Conservation (phyloP, 2,329 filamentous ascomycete genomes). For the Nemania serpens region DNA sequence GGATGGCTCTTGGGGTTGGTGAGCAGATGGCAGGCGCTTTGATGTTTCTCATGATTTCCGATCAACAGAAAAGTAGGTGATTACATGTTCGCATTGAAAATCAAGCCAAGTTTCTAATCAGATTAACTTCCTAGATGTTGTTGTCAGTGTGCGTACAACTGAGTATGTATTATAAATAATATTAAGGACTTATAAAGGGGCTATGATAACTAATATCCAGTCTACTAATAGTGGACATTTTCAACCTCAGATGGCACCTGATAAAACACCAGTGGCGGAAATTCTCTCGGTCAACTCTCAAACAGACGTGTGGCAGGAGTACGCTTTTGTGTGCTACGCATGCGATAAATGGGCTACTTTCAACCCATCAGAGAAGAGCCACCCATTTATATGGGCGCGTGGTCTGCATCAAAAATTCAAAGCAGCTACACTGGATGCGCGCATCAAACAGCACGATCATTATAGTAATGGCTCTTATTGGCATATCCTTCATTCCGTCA, state of each 20-base stretch:
- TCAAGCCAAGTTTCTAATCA: neutral
- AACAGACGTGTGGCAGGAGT: neutral
- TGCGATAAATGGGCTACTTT: conserved; percentile 2
- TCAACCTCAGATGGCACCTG: neutral
- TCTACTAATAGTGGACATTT: neutral
- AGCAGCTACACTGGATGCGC: neutral
- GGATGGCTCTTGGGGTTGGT: neutral
- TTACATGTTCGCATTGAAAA: too few relatives aligned
- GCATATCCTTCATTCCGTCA: neutral
- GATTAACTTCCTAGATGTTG: neutral
- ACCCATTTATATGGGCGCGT: neutral
- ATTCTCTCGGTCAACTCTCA: neutral
- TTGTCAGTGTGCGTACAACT: neutral
- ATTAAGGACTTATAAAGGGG: neutral
- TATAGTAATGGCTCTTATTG: neutral
- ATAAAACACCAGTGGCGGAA: neutral
- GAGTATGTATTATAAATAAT: neutral
- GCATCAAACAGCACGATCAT: neutral
- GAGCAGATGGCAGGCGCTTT: conserved; percentile 2
- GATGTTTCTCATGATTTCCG: neutral
- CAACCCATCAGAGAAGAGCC: neutral
- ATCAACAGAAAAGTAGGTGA: neutral
- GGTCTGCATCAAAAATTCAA: neutral
- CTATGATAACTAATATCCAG: neutral
- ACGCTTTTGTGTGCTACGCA: neutral